These are phyloP conservation scores for Mycogone perniciosa DNA, from an alignment of 2,329 filamentous ascomycete species.

Conservation along the genomic window DNA sequence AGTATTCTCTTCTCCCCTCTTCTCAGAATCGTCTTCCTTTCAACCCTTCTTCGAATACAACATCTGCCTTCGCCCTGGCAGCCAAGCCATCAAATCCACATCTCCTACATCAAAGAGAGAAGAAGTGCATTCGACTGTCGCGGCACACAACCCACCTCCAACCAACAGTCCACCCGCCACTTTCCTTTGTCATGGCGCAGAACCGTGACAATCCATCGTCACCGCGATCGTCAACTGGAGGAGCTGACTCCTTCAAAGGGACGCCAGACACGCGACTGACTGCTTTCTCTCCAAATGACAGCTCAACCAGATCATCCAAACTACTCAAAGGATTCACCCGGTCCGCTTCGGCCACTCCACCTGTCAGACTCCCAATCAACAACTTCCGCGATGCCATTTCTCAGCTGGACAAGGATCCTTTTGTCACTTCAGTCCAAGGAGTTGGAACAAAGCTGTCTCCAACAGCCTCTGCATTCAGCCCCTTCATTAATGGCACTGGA, in stretches of 20 bases:
- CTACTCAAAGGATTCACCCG: constrained; percentile 27
- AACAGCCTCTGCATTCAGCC: constrained; percentile 56
- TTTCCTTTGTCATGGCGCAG: constrained; percentile 31
- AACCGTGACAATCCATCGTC: constrained; percentile 40
- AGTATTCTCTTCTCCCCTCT: background rate
- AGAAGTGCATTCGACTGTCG: background rate
- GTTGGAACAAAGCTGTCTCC: constrained; percentile 50
- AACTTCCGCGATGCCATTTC: constrained; percentile 20
- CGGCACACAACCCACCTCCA: background rate
- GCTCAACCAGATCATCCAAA: constrained; percentile 38
- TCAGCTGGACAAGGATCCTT: constrained; percentile 46
- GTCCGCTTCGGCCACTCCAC: constrained; percentile 23
- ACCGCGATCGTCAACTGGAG: constrained; percentile 45
- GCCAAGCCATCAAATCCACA: no score
- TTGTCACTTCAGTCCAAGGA: constrained; percentile 36
- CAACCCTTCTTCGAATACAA: no score
- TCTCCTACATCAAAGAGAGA: no score
- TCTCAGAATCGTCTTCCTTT: background rate
- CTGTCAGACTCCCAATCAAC: constrained; percentile 21
- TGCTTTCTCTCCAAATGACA: constrained; percentile 56
- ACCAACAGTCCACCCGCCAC: background rate
- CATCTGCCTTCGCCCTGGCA: no score
- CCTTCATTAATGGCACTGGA: constrained; percentile 24
- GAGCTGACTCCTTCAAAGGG: constrained; percentile 50
- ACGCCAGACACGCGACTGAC: constrained; percentile 61